Evolutionary conservation across 2,329 filamentous ascomycete species (phyloP), one percentile per base, ranked within the genome.

Genomic region (Colletotrichum zoysiae): DNA sequence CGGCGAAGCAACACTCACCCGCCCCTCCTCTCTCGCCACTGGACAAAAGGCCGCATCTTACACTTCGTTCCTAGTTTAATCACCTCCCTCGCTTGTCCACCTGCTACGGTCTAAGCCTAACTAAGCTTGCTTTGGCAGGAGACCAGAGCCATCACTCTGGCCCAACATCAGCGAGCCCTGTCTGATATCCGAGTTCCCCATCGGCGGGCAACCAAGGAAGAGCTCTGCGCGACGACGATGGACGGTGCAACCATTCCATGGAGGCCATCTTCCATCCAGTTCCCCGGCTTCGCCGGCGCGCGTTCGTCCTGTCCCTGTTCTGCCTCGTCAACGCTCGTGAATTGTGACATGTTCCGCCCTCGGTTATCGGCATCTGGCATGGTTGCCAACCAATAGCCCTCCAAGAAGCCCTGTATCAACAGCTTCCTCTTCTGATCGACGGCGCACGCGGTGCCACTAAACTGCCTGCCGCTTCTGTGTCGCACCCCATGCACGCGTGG

Each of bases 1-100:
- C 23, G 38, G 18, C 56, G 56, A 44, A 44, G 56, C 56, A 59
- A 59, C 40, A 26, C 20, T 59, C 40, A n/a, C 33, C 53, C 33
- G 35, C 60, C 20, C 40, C 16, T 18, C 26, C 30, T 40, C 40
- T 9, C 33, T 30, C 48, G 60, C 35, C 23, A 12, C 50, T 38
- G 12, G 33, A 33, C 50, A 55, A 55, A 53, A 59, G 44, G 57
- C 40, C 50, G 38, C 61, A n/a, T 33, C 23, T 44, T 33, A 3
- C 23, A n/a, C 35, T 44, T 42, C n/a, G 33, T 60, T 60, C 46
- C 30, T 50, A 64, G 64, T 63, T 35, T 16, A 16, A 30, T 16
- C n/a, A 71, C 69, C 69, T 71, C 59, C 65, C 69, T 65, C 69
- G 69, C 69, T 71, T 60, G 35, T 26, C 35, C 23, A 48, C 50